Base-by-base conservation (phyloP, 768 basidiomycete species). In the Boletus huronensis region DNA sequence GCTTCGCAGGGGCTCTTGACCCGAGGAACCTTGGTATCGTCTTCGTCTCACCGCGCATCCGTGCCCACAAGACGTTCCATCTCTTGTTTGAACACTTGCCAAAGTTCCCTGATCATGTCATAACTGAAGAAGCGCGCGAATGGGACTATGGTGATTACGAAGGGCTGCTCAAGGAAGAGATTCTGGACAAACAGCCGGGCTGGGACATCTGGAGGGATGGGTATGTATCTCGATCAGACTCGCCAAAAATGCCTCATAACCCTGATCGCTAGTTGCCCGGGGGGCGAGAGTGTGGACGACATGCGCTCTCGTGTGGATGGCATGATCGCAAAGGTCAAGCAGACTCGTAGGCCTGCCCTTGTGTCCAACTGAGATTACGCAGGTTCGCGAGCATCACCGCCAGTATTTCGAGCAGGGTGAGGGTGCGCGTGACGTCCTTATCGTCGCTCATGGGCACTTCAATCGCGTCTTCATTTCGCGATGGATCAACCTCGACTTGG, bases 111-210 rank as follows among this genome's bases (percentile, higher is more conserved):
- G 55, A 79, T 53, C 83, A 87, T 63, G 62, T 78, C 19, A 65
- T 83, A 32, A 83, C 85, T 0, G 89, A 91, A 59, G 79, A 82
- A 23, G 85, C 76, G 25, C 77, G 83, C 40, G 93, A 95, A 68
- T 95, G 92, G 92, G 89, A 96, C 64, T 96, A 96, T 66, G 90
- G 95, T 10, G 82, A 90, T 8, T 97, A 90, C 64, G 94, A 96
- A 67, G 94, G 93, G 6, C 80, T 94, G 39, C 68, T 79, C 26
- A 75, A 85, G n/a, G 73, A 82, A n/a, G 90, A 96, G 61, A 96
- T 96, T 61, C 74, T 83, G 57, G 77, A 77, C 46, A 78, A 73
- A 52, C 79, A 74, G 48, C 74, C 79, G 4, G 68, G 64, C 32
- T 98, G 93, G 93, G 63, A 68, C n/a, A 93, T 95, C 62, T 96